Percentiles rank a stretch among this genome's conserved stretches.
Conservation (phyloP, 2,329 filamentous ascomycete species). For the Botrytis byssoidea region DNA sequence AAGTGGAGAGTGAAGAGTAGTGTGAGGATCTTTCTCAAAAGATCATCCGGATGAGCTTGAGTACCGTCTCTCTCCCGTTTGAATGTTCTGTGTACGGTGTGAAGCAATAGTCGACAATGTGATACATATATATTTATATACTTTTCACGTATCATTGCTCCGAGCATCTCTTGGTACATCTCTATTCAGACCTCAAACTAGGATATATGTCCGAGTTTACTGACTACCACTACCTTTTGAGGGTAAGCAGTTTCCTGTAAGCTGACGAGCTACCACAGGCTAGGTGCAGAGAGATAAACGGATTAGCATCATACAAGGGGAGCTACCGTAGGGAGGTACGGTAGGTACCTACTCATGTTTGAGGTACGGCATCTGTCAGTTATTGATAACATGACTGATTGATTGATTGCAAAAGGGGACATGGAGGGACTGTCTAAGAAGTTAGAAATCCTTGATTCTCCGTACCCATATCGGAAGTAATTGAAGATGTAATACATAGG, state of each 20-base stretch:
- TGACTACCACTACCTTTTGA: not conserved
- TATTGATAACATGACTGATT: constrained; percentile 14
- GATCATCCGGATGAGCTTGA: not conserved
- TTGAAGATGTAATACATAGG: not conserved
- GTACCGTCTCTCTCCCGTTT: not conserved
- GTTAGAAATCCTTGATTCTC: not conserved
- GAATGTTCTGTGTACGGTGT: not conserved
- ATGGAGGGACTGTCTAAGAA: not conserved
- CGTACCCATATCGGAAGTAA: not conserved
- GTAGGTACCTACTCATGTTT: not conserved
- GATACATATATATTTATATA: not conserved
- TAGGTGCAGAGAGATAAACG: not conserved
- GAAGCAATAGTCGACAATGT: not conserved
- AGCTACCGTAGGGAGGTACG: not conserved
- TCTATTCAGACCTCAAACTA: not conserved
- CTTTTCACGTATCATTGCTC: not conserved
- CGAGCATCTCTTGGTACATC: not conserved
- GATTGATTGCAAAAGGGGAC: not conserved
- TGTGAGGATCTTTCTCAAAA: not conserved
- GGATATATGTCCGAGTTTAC: constrained; percentile 10
- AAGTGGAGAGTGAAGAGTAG: constrained; percentile 11
- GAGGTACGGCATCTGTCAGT: constrained; percentile 9
- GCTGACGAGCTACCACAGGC: constrained; percentile 1
- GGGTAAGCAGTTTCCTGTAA: not conserved
- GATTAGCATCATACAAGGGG: not conserved